Evolutionary conservation across 2,329 filamentous ascomycete genomes (phyloP), one percentile per base, ranked within the genome.

Genomic region (Botrytis hyacinthi): DNA sequence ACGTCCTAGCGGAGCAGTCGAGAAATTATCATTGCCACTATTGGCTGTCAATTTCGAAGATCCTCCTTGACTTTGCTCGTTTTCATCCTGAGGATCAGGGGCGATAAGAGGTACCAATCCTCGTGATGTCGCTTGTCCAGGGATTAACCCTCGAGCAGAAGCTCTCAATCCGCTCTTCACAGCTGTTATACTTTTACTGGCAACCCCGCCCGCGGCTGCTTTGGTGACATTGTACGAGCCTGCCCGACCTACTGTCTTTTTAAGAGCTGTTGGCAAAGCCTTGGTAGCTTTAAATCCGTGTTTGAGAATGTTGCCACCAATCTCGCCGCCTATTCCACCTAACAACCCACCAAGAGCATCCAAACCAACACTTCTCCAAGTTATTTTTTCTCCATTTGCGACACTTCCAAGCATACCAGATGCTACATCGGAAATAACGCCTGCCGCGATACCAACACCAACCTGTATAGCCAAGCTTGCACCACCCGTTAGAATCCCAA

Each of bases 331-430:
- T n/a, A 72, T 8, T 18, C 70, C 70, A 54, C 70, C 70, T 5
- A 72, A 3, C 2, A 72, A 3, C 4, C 70, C 70, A 44, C 70
- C 70, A 44, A 72, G 70, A 35, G 70, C 70, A 72, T 72, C 70
- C 4, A 57, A 16, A 7, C 70, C 70, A 32, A 71, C 70, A 29
- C 59, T 65, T 20, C 20, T 44, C 61, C 61, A 66, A 10, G 60
- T 66, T 8, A 57, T 54, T 3, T 14, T 12, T 6, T 72, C 40
- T 20, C 70, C 70, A 2, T 37, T 48, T 20, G 42, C 70, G 6
- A 46, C 4, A 37, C 57, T 37, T 37, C 46, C 70, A 66, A 72
- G 9, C 35, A 72, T 57, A 32, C 70, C 70, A 10, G 60, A 57
- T 22, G 44, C 10, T 14, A 72, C 70, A 42, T 72, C 70, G 5